Conservation (phyloP, 2,329 filamentous ascomycete genomes). For the Boeremia lycopersici region DNA sequence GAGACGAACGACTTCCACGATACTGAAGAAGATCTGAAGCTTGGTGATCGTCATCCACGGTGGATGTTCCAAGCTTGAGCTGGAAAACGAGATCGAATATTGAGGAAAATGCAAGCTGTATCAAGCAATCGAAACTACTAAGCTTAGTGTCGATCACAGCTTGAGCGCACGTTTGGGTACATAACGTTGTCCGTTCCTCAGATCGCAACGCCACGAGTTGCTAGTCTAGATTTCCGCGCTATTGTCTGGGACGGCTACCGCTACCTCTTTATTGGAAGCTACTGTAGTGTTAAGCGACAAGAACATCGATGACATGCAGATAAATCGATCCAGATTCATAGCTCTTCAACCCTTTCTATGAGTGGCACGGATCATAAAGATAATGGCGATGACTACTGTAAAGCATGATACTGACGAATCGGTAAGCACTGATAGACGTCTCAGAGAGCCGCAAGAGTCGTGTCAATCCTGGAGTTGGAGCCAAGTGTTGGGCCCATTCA, state of each 20-base stretch:
- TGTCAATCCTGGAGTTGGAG: slow-evolving; percentile 2
- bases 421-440: not conserved
- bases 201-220: not conserved
- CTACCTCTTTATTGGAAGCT: not conserved
- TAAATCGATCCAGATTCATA: not conserved
- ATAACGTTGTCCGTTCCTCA: not conserved
- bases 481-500: slow-evolving; percentile 2
- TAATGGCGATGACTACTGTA: not conserved
- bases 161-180: not conserved
- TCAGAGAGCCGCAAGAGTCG: slow-evolving; percentile 3
- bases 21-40: slow-evolving; percentile 37
- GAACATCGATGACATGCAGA: not conserved
- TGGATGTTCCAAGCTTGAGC: slow-evolving; percentile 43
- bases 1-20: slow-evolving; percentile 39
- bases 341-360: not conserved
- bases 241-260: not conserved
- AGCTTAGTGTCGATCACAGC: not conserved
- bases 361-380: not conserved
- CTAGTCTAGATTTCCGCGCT: not conserved
- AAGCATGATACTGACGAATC: not conserved
- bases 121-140: too few relatives aligned
- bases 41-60: slow-evolving; percentile 44
- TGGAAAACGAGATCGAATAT: not conserved
- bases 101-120: too few relatives aligned
- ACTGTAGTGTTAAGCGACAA: not conserved